Base-by-base conservation (phyloP, 2,329 filamentous ascomycete genomes). In the Talaromyces islandicus region DNA sequence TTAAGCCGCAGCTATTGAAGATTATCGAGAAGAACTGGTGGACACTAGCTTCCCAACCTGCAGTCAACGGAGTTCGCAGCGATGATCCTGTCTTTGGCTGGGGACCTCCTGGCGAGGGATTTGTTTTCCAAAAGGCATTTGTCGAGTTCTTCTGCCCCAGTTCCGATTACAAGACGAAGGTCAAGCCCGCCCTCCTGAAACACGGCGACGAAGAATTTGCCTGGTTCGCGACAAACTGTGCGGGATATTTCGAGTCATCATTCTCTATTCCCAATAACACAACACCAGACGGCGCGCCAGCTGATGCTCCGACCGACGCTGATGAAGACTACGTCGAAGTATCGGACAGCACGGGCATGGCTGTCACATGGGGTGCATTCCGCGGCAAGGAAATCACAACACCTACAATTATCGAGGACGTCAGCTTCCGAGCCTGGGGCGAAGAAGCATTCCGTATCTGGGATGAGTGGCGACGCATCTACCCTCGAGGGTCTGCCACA, bases 71-170 rank as follows among this genome's bases (percentile, higher is more conserved):
- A 48, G 77, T 92, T 21, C 84, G 83, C 38, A 95, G 90, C 29
- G 85, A 83, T 54, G 86, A 99, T 72, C 77, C 83, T 3, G 85
- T 90, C 21, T 96, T 96, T 68, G 94, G 94, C 64, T 99, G 94
- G 94, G 94, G 94, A 1, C 94, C 94, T 0, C 85, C 84, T 55
- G 88, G 92, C 32, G 77, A 79, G 68, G 94, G 94, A 19, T 97
- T 96, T 73, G 92, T 97, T 54, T 99, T 97, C 80, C 94, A 99
- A 71, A 99, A 97, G 77, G 89, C 93, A 0, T 99, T 99, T 74
- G 92, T 99, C 56, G 94, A 99, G 74, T 91, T 97, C 77, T 99
- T 99, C 81, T 78, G 96, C 60, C 87, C 92, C 0, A 77, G 81
- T 0, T 74, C 82, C 0, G 90, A 93, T 72, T 97, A 92, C 87